These are phyloP conservation scores for Triticum aestivum DNA, from an alignment of 176 grass and related monocot genomes.

Conservation along the genomic window IWGSC_CS_RefSeq_v2.1 NC_057803.1:578356642-578357141, in stretches of 20 bases:
- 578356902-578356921: constrained; percentile 86
- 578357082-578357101: not conserved
- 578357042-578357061: constrained; percentile 44
- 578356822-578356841: not conserved
- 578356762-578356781: constrained; percentile 84
- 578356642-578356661: not conserved
- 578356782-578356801: constrained; percentile 89
- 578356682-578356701: not conserved
- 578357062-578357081: not conserved
- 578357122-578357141: not conserved
- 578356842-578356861: not conserved
- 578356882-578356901: constrained; percentile 98
- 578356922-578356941: constrained; percentile 93
- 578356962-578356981: constrained; percentile 95
- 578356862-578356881: constrained; percentile 94
- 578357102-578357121: not conserved
- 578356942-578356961: constrained; percentile 78
- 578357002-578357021: constrained; percentile 99
- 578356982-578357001: constrained; percentile 98
- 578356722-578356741: constrained; percentile 80
- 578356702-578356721: constrained; percentile 59
- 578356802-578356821: constrained; percentile 26
- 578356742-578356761: constrained; percentile 71
- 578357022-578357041: constrained; percentile 99
- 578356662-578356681: not conserved